phyloP scores from a whole-genome alignment of 306 rosid genomes.

The Cucumis hystrix region DNA sequence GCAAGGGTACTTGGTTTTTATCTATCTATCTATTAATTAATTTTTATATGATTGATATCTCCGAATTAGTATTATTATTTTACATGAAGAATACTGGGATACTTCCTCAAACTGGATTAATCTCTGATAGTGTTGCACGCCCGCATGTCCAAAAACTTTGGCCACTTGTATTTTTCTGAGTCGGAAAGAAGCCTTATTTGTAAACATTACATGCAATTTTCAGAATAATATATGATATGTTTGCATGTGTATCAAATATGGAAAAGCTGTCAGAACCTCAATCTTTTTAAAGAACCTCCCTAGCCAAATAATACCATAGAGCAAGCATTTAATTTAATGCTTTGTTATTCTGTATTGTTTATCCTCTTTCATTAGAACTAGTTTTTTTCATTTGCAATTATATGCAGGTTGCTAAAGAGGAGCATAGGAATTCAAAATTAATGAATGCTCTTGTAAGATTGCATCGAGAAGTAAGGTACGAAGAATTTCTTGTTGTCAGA shows the following conservation, averaged over 20 bases:
- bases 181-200: not conserved
- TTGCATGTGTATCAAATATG: not conserved
- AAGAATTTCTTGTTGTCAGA: conserved; percentile 4
- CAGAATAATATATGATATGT: not conserved
- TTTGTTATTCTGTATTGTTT: not conserved
- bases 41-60: not conserved
- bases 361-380: conserved; percentile 5
- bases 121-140: not conserved
- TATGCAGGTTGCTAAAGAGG: conserved; percentile 77
- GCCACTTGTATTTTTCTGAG: not conserved
- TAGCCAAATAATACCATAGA: not conserved
- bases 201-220: not conserved
- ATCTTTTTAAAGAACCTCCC: not conserved
- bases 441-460: conserved; percentile 78
- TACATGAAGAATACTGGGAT: not conserved
- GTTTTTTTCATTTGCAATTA: conserved; percentile 16
- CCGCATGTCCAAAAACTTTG: not conserved
- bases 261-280: not conserved
- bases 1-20: not conserved
- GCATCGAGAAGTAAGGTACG: conserved; percentile 89
- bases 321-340: not conserved
- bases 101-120: not conserved
- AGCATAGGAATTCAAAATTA: conserved; percentile 82
- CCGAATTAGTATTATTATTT: not conserved
- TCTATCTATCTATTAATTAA: no score